Percentiles rank a stretch among this genome's conserved stretches.
Evolutionary conservation across 2,329 filamentous ascomycete genomes (phyloP).

Genomic region (Aspergillus sp.): DNA sequence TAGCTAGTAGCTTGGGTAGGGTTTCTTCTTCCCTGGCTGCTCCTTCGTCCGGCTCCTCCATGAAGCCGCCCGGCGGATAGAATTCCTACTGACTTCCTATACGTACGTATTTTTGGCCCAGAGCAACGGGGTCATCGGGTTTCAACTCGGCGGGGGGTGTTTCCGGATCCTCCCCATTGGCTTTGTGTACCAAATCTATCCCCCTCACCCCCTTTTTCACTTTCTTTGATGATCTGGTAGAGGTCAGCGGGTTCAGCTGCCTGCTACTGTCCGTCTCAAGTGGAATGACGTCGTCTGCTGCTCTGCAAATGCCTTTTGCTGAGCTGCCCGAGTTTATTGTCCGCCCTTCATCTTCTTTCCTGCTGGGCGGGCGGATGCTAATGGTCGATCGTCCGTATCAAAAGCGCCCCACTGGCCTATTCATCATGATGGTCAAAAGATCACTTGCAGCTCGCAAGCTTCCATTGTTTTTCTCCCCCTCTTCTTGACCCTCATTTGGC

Average conservation of each 20-base stretch:
- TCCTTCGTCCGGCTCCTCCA: background rate
- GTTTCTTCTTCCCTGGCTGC: background rate
- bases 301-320: background rate
- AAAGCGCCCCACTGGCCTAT: conserved; percentile 3
- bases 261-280: conserved; percentile 13
- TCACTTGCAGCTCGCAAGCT: conserved; percentile 21
- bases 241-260: conserved; percentile 3
- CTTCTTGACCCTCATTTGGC: conserved; percentile 18
- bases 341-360: conserved; percentile 1
- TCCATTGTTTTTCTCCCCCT: conserved; percentile 19
- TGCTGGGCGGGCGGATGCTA: background rate
- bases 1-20: background rate
- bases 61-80: background rate
- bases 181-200: background rate
- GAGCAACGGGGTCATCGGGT: background rate
- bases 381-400: conserved; percentile 9
- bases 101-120: background rate
- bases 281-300: conserved; percentile 25
- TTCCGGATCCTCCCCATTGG: background rate
- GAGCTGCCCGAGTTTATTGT: conserved; percentile 10
- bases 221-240: background rate
- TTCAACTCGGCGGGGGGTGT: background rate
- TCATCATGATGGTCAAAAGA: conserved; percentile 19
- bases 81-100: no score
- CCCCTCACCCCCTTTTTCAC: no score